Evolutionary conservation across 148 eudicot species (phyloP).

Genomic region (Vaccinium myrtillus): DNA sequence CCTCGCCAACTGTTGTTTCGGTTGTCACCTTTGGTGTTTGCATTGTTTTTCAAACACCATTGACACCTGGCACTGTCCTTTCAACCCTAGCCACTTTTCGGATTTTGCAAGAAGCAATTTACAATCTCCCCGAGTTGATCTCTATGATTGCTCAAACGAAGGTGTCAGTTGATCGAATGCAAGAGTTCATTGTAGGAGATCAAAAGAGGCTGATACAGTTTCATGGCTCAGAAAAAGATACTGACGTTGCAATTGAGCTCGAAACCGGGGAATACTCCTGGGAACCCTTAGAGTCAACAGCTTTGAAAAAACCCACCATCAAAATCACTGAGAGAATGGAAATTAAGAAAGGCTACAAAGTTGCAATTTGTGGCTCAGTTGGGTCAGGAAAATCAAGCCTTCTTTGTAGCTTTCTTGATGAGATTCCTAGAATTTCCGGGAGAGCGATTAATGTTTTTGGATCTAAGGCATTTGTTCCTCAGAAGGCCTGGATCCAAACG

Average conservation of each 20-base stretch:
- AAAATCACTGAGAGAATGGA: constrained; percentile 49
- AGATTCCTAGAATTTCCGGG: constrained; percentile 73
- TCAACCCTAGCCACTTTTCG: constrained; percentile 92
- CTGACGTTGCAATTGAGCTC: constrained; percentile 12
- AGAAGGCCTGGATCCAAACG: constrained; percentile 91
- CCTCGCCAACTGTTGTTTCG: constrained; percentile 86
- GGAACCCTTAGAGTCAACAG: constrained; percentile 38
- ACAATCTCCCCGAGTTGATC: constrained; percentile 79
- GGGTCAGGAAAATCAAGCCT: constrained; percentile 93
- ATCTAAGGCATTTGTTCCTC: constrained; percentile 79
- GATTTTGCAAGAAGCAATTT: constrained; percentile 88
- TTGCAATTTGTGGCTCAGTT: constrained; percentile 87
- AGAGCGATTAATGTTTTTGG: constrained; percentile 57
- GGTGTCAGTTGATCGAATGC: constrained; percentile 74
- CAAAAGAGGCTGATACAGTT: constrained; percentile 32
- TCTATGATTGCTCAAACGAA: constrained; percentile 79
- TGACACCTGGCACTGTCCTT: constrained; percentile 73
- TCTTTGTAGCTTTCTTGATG: constrained; percentile 77
- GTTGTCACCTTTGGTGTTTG: constrained; percentile 84
- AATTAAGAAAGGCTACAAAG: constrained; percentile 62
- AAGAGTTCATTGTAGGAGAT: constrained; percentile 49
- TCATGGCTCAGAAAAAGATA: constrained; percentile 29
- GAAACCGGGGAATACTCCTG: constrained; percentile 75
- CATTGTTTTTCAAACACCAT: constrained; percentile 59
- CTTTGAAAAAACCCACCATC: constrained; percentile 39